phyloP scores from a whole-genome alignment of 2,329 filamentous ascomycete genomes.

The Talaromyces sp. region DNA sequence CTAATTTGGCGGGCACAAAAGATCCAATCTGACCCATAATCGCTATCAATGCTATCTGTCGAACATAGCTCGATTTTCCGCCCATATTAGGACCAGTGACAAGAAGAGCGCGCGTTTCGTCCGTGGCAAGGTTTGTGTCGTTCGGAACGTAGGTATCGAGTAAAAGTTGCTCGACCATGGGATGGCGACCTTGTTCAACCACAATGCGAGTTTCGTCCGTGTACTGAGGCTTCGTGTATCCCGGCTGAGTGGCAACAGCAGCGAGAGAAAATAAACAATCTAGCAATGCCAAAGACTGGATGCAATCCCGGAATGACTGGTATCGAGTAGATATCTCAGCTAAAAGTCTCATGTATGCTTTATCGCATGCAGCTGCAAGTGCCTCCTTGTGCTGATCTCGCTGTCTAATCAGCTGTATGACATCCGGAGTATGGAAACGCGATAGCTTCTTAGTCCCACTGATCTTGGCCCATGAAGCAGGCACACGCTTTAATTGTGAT shows the following conservation, averaged over 20 bases:
- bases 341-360: constrained; percentile 71
- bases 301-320: constrained; percentile 81
- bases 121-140: constrained; percentile 67
- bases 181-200: constrained; percentile 76
- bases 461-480: constrained; percentile 92
- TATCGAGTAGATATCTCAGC: constrained; percentile 76
- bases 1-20: constrained; percentile 77
- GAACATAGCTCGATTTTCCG: constrained; percentile 96
- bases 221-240: constrained; percentile 76
- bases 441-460: constrained; percentile 90
- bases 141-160: constrained; percentile 89
- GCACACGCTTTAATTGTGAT: constrained; percentile 74
- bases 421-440: constrained; percentile 90
- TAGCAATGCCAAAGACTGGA: constrained; percentile 78
- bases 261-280: constrained; percentile 88
- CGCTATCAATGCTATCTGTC: constrained; percentile 82
- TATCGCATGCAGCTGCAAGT: constrained; percentile 84
- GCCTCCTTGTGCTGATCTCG: constrained; percentile 94
- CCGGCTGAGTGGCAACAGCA: constrained; percentile 77
- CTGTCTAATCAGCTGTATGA: constrained; percentile 76
- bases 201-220: constrained; percentile 64
- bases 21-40: constrained; percentile 95
- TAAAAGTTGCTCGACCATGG: constrained; percentile 90
- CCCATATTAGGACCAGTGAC: constrained; percentile 99
- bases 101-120: constrained; percentile 68